Evolutionary conservation across 176 grass and related monocot species (phyloP), one percentile per base, ranked within the genome.

Genomic region (Oryza nivara): DNA sequence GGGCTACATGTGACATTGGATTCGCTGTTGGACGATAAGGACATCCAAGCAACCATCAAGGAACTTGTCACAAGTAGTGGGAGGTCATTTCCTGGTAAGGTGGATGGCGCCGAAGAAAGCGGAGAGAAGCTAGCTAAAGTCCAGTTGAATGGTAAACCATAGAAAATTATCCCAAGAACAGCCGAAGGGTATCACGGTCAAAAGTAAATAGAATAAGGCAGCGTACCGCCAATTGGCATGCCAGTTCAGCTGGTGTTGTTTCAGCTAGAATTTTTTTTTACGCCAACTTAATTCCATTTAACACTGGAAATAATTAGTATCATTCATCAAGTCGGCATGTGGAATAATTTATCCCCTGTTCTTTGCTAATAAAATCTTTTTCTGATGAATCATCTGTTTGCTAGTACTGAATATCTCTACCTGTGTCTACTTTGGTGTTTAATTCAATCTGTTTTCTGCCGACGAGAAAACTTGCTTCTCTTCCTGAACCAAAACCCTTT

Each of bases 1-100:
- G 97, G 97, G 81, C 63, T 92, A 67, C 93, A 99, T 89, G 93
- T 96, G 63, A 86, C 93, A 44, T 86, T 96, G 88, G 97, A 99
- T 54, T 88, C 90, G 30, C 82, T 99, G 43, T 12, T 96, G 86
- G 76, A 86, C 4, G 97, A 99, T 84, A 82, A 91, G 34, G 93
- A 92, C 68, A 91, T 96, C 30, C 88, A 94, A 86, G 71, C 87
- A 81, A 76, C 75, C 70, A 90, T 99, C 43, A 96, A 99, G 87
- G 86, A 91, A 66, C 86, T 99, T 46, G 86, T 96, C 70, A 76
- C 72, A 48, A 86, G 71, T 22, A 99, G 93, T 61, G 91, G 90
- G 54, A 92, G 97, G 76, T 96, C 97, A 25, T 94, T 86, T 67
- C 93, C 93, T 28, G 89, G 78, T 25, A 89, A 80, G 46, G 28